Evolutionary conservation across 257 asterid genomes (phyloP).

Genomic region (Striga asiatica): DNA sequence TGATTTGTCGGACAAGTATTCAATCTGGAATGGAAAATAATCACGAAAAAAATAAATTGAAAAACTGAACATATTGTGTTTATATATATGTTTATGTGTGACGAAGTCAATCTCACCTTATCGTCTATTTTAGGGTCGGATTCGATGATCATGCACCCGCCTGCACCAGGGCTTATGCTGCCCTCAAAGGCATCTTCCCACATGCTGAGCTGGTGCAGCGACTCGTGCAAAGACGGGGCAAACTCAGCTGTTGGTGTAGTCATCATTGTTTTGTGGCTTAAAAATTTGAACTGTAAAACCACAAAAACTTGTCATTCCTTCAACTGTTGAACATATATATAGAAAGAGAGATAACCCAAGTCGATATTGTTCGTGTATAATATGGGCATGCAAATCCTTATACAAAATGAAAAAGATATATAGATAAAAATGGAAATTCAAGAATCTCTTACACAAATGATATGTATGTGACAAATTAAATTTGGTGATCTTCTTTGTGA

Average conservation of each 20-base stretch:
- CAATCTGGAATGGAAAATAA: constrained; percentile 22
- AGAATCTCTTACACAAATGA: too few relatives aligned
- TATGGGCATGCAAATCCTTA: too few relatives aligned
- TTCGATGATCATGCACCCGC: constrained; percentile 26
- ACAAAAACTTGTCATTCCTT: too few relatives aligned
- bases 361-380: too few relatives aligned
- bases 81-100: neutral
- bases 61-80: neutral
- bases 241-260: constrained; percentile 60
- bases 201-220: constrained; percentile 63
- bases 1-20: constrained; percentile 54
- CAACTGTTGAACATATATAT: too few relatives aligned
- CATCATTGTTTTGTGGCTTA: too few relatives aligned
- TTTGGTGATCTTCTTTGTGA: too few relatives aligned
- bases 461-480: too few relatives aligned
- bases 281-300: too few relatives aligned
- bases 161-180: constrained; percentile 29
- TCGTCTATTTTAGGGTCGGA: constrained; percentile 37
- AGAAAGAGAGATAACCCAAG: too few relatives aligned
- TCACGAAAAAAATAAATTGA: neutral
- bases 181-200: constrained; percentile 64
- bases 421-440: too few relatives aligned
- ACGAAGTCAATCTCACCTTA: constrained; percentile 31
- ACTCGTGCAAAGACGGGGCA: constrained; percentile 54
- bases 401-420: too few relatives aligned